Conservation (phyloP, 371 early-diverging fungal genomes). For the Capillidium heterosporum region DNA sequence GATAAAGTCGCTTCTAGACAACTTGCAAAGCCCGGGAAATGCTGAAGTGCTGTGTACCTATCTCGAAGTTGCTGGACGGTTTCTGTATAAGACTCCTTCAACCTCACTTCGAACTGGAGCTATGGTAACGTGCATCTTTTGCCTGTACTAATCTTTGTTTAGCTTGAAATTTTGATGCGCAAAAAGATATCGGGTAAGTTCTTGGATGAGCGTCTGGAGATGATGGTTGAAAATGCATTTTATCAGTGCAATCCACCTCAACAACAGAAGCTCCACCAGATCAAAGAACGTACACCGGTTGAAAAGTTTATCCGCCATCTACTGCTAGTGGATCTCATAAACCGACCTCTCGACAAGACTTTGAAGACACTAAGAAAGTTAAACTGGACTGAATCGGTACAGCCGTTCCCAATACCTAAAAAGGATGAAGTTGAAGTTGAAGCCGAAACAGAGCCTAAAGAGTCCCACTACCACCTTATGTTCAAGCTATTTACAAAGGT, state of each 20-base stretch:
- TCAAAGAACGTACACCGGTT: conserved; percentile 49
- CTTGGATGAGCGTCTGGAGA: conserved; percentile 58
- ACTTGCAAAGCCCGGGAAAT: conserved; percentile 52
- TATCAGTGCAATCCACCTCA: conserved; percentile 79
- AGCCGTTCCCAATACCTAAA: too few species aligned
- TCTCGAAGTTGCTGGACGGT: conserved; percentile 83
- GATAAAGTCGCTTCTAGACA: conserved; percentile 64
- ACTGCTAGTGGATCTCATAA: conserved; percentile 57
- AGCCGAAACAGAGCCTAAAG: too few species aligned
- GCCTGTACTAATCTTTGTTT: neutral
- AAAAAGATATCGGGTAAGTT: conserved; percentile 64
- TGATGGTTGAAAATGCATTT: conserved; percentile 89
- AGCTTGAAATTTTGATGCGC: conserved; percentile 70
- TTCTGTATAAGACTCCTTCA: conserved; percentile 54
- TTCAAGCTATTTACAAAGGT: conserved; percentile 41
- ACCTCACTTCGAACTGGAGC: conserved; percentile 36
- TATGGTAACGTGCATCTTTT: conserved; percentile 21
- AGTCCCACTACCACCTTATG: conserved; percentile 11
- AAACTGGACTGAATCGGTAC: conserved; percentile 77
- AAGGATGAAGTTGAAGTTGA: too few species aligned
- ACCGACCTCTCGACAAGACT: conserved; percentile 40
- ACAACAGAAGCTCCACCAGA: conserved; percentile 23
- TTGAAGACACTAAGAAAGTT: conserved; percentile 64
- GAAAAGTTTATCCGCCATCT: conserved; percentile 76
- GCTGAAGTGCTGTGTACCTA: conserved; percentile 69